A percentile compares a stretch with the other conserved stretches of the same genome.
These are phyloP conservation scores for Penicillium sp. DNA, from an alignment of 2,329 filamentous ascomycete genomes.

Conservation along the genomic window DNA sequence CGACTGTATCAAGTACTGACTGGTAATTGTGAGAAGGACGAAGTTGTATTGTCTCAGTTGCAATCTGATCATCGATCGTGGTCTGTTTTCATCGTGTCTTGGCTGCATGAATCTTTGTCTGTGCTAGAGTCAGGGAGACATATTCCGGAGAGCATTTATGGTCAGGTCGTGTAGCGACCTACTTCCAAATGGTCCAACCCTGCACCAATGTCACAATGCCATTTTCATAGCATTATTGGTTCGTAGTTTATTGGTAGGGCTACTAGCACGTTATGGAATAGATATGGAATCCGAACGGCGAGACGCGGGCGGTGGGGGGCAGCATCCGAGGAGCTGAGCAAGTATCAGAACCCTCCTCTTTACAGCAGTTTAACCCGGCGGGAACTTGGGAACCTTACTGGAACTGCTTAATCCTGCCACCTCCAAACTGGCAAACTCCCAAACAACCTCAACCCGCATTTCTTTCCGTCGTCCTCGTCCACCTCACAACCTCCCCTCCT, in stretches of 20 bases:
- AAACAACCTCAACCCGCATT: slow-evolving; percentile 1
- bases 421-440: neutral
- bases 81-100: too few species aligned
- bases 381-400: too few species aligned
- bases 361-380: too few species aligned
- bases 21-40: neutral
- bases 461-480: neutral
- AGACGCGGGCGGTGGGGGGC: neutral
- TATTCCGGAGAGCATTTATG: too few species aligned
- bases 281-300: neutral
- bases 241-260: neutral
- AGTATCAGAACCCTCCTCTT: neutral
- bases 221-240: neutral
- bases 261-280: too few species aligned
- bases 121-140: too few species aligned
- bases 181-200: neutral
- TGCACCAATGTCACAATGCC: too few species aligned
- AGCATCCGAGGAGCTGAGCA: neutral
- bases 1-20: neutral
- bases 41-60: too few species aligned
- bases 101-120: too few species aligned
- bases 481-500: slow-evolving; percentile 7
- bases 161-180: neutral
- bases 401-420: neutral
- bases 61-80: too few species aligned